Base-by-base conservation (phyloP, 441 rosid species). In the Daphne laureola region DNA sequence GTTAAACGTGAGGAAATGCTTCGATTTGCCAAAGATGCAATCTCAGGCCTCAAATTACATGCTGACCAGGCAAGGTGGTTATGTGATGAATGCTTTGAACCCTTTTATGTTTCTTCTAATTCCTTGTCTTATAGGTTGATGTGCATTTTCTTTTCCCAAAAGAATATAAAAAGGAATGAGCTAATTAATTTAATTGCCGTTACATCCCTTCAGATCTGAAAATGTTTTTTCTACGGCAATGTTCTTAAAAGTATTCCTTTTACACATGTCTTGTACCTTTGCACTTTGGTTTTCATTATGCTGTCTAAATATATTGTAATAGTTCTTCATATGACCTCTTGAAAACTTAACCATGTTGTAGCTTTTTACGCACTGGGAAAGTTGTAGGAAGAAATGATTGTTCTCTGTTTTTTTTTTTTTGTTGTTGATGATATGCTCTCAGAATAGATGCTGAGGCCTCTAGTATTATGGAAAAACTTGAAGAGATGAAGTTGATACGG, bases 371-470 rank as follows among this genome's bases (percentile, higher is more conserved):
- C 46, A 44, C 18, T 4, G 35, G 26, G 45, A 35, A 43, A 12
- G 42, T 17, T 31, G 11, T 40, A 8, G 15, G 15, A 41, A 36
- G 17, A 21, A 16, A 17, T 17, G 40, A 59, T 66, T 55, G 53
- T 18, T 69, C 46, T 52, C 40, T 59, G 58, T 46, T 13, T 41
- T 59, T 65, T 63, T 76, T 65, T 63, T 76, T 66, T n/a, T n/a
- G n/a, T n/a, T n/a, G n/a, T n/a, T 76, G 44, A 67, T 40, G 62
- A 61, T 57, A 66, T 72, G 75, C 73, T 65, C 75, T 79, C 98
- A 92, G 97, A 84, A 81, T 86, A 86, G 97, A 89, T 73, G 83
- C 73, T 77, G 95, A 89, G 76, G 86, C 81, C 67, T 60, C 61
- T 62, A 64, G 55, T 66, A 63, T 92, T 66, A 71, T 72, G 74